Evolutionary conservation across 768 basidiomycete species (phyloP).

Genomic region (Pleurotus sapidus): DNA sequence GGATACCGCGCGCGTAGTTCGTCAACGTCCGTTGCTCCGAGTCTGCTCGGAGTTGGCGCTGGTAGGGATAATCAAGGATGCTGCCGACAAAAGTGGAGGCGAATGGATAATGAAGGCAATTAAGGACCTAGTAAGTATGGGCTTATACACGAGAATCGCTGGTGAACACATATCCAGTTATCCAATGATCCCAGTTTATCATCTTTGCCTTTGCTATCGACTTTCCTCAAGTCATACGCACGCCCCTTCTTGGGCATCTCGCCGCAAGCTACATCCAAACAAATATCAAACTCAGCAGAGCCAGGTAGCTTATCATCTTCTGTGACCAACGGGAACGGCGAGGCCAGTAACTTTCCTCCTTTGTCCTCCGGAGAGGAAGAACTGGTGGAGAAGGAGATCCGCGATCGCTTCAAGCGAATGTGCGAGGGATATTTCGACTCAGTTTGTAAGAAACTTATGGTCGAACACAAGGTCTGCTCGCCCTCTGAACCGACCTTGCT

Average conservation of each 20-base stretch:
- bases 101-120: constrained; percentile 89
- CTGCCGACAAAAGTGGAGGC: constrained; percentile 66
- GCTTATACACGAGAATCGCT: background rate
- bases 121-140: constrained; percentile 72
- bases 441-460: constrained; percentile 87
- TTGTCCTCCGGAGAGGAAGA: constrained; percentile 58
- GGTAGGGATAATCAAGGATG: constrained; percentile 79
- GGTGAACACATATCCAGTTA: constrained; percentile 45
- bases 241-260: constrained; percentile 83
- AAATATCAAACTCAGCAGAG: constrained; percentile 53
- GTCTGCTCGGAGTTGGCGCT: constrained; percentile 90
- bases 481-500: background rate
- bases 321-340: constrained; percentile 21
- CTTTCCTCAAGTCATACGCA: constrained; percentile 92
- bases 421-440: constrained; percentile 92
- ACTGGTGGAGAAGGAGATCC: constrained; percentile 80
- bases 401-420: constrained; percentile 88
- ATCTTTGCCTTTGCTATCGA: constrained; percentile 86
- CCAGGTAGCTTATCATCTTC: constrained; percentile 50
- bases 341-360: constrained; percentile 35
- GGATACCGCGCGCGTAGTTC: constrained; percentile 70
- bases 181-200: constrained; percentile 84
- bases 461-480: constrained; percentile 78
- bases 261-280: constrained; percentile 51
- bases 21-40: constrained; percentile 83